These are phyloP conservation scores for Starmerella potacharoeniae DNA, from an alignment of 805 yeast species.

Conservation along the genomic window DNA sequence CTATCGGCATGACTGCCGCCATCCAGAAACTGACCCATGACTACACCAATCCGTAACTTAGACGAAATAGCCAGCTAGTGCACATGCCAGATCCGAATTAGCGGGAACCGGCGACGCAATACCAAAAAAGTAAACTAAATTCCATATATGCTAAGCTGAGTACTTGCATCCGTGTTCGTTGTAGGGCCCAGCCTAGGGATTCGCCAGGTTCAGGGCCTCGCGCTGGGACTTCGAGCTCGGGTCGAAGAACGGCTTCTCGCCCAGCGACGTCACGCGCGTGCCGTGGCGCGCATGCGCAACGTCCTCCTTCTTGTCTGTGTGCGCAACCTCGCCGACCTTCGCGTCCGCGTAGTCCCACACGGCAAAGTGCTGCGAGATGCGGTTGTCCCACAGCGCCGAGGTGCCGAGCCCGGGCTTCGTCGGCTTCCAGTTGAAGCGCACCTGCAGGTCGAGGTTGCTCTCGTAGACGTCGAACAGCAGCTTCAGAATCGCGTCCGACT, in stretches of 20 bases:
- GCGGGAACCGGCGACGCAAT: too few relatives aligned
- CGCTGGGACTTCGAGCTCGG: conserved; percentile 27
- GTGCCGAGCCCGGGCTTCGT: conserved; percentile 27
- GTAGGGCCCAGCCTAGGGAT: conserved; percentile 6
- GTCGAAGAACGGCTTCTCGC: conserved; percentile 44
- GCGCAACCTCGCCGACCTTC: conserved; percentile 1
- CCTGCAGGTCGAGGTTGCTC: conserved; percentile 32
- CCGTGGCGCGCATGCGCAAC: conserved; percentile 32
- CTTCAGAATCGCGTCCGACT: conserved; percentile 48
- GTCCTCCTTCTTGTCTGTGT: conserved; percentile 6
- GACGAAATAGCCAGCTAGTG: too few relatives aligned
- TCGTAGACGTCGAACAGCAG: conserved; percentile 37
- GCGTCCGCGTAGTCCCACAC: conserved; percentile 33
- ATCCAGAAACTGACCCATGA: too few relatives aligned
- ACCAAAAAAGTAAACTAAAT: not conserved
- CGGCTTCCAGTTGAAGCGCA: conserved; percentile 39
- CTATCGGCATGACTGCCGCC: too few relatives aligned
- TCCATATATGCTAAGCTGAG: not conserved
- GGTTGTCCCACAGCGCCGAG: conserved; percentile 45
- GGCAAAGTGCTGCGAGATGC: conserved; percentile 41
- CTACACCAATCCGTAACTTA: too few relatives aligned
- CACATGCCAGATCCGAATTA: too few relatives aligned
- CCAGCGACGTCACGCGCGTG: conserved; percentile 43
- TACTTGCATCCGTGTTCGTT: too few relatives aligned
- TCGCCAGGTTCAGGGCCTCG: conserved; percentile 14